phyloP scores from a whole-genome alignment of 179 eudicot genomes.

The Amaranthus tricolor region DNA sequence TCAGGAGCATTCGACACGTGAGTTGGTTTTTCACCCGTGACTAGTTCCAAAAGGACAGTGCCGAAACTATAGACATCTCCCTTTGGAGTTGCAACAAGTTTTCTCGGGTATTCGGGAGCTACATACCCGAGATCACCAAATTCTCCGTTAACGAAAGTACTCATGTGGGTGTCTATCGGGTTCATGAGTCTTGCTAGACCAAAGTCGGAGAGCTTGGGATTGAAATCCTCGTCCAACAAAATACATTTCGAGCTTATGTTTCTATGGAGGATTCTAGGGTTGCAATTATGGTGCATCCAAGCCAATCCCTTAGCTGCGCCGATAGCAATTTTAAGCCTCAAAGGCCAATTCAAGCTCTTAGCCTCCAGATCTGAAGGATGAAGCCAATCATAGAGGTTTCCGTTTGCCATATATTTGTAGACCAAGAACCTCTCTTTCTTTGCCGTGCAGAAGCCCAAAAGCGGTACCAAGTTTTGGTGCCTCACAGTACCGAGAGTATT shows the following conservation, averaged over 20 bases:
- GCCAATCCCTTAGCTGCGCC: constrained; percentile 79
- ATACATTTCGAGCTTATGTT: constrained; percentile 88
- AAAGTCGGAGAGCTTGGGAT: constrained; percentile 77
- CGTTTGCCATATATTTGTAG: constrained; percentile 72
- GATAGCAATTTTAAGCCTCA: constrained; percentile 70
- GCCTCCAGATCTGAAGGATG: constrained; percentile 48
- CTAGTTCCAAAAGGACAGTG: constrained; percentile 70
- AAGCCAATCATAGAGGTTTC: constrained; percentile 55
- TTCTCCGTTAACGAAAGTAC: constrained; percentile 86
- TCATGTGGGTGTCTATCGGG: constrained; percentile 79
- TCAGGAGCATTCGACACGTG: constrained; percentile 54
- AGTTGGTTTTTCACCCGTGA: constrained; percentile 72
- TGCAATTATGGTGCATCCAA: constrained; percentile 87
- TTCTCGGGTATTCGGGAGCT: constrained; percentile 79
- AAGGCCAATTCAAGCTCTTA: constrained; percentile 61
- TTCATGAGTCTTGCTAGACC: constrained; percentile 93
- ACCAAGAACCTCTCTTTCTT: constrained; percentile 76
- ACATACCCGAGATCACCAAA: constrained; percentile 89
- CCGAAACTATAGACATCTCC: constrained; percentile 91
- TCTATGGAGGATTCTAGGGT: constrained; percentile 78
- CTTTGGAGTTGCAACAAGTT: constrained; percentile 78
- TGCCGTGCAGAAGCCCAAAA: constrained; percentile 75
- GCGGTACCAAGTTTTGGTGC: constrained; percentile 74
- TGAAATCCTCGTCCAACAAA: constrained; percentile 59
- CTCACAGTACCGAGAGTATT: constrained; percentile 70